phyloP scores from a whole-genome alignment of 768 basidiomycete species.

The Amanita molliuscula region DNA sequence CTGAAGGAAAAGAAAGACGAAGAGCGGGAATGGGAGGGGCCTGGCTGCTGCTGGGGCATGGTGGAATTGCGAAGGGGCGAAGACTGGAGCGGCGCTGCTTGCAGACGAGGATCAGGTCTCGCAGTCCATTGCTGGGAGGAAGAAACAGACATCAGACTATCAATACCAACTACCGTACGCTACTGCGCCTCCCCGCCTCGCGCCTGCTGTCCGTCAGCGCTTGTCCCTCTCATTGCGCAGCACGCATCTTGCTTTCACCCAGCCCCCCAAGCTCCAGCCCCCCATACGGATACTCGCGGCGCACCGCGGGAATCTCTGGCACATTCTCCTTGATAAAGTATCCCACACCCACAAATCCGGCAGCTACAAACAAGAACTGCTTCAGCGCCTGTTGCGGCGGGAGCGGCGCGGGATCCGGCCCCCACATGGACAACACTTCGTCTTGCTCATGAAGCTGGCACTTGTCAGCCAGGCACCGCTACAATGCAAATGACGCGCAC shows the following conservation, averaged over 20 bases:
- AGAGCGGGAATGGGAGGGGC: slow-evolving; percentile 35
- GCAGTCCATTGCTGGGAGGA: not conserved
- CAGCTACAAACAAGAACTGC: slow-evolving; percentile 52
- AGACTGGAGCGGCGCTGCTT: slow-evolving; percentile 8
- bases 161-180: slow-evolving; percentile 4
- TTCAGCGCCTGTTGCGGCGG: slow-evolving; percentile 48
- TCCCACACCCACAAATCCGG: slow-evolving; percentile 57
- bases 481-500: slow-evolving; percentile 28
- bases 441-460: slow-evolving; percentile 70
- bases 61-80: slow-evolving; percentile 21
- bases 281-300: slow-evolving; percentile 67
- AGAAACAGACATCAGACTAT: not conserved
- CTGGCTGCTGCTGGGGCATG: slow-evolving; percentile 13
- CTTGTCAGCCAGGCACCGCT: slow-evolving; percentile 6
- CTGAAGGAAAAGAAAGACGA: slow-evolving; percentile 59
- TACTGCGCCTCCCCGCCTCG: slow-evolving; percentile 15
- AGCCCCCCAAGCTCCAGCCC: slow-evolving; percentile 78
- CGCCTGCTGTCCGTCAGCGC: slow-evolving; percentile 13
- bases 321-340: slow-evolving; percentile 43
- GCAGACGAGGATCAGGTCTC: not conserved
- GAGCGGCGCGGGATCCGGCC: slow-evolving; percentile 63
- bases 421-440: slow-evolving; percentile 81
- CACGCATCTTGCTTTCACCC: slow-evolving; percentile 64
- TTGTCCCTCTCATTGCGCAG: not conserved
- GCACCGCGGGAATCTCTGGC: slow-evolving; percentile 55